These are phyloP conservation scores for Forsythia suspensa DNA, from an alignment of 257 asterid species.

Conservation along the genomic window DNA sequence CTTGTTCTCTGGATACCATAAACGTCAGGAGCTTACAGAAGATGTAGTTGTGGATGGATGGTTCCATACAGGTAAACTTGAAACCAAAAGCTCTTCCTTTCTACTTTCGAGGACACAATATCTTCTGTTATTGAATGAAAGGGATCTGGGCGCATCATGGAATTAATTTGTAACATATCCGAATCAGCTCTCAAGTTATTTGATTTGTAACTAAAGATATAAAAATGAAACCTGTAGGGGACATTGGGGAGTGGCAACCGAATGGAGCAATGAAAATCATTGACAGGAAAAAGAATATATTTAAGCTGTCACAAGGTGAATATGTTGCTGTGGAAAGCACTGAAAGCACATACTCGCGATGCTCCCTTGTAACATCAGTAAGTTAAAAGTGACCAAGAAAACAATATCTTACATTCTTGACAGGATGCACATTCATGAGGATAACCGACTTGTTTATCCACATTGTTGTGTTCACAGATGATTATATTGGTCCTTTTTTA, in stretches of 20 bases:
- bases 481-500: not conserved
- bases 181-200: not conserved
- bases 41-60: slow-evolving; percentile 80
- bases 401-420: not conserved
- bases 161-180: not conserved
- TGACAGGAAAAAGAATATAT: slow-evolving; percentile 91
- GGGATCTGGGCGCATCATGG: not conserved
- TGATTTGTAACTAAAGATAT: not conserved
- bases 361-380: slow-evolving; percentile 76
- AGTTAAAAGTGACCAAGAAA: slow-evolving; percentile 18
- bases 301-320: slow-evolving; percentile 96
- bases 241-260: slow-evolving; percentile 88
- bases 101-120: not conserved
- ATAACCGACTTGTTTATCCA: not conserved
- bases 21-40: slow-evolving; percentile 76
- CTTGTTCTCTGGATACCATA: slow-evolving; percentile 80
- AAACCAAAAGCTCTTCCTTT: not conserved
- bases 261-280: slow-evolving; percentile 83
- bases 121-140: not conserved
- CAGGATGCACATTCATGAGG: not conserved
- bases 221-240: slow-evolving; percentile 50
- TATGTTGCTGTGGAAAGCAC: slow-evolving; percentile 85
- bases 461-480: not conserved
- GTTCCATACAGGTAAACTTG: slow-evolving; percentile 81
- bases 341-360: slow-evolving; percentile 72